Evolutionary conservation across 176 grass and related monocot species (phyloP), one percentile per base, ranked within the genome.

Genomic region (Avena eriantha): DNA sequence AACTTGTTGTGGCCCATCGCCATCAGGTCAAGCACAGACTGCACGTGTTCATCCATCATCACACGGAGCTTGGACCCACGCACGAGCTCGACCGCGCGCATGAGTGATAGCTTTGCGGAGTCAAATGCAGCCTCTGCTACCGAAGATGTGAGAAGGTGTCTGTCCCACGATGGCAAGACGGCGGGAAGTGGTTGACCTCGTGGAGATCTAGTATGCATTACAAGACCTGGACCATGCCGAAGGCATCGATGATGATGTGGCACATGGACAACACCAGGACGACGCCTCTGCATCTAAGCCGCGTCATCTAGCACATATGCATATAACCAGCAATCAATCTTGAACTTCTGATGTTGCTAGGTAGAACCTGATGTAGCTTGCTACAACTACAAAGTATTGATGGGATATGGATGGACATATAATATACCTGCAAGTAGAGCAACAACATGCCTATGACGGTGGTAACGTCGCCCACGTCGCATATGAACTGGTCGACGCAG

Each of bases 211-310:
- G 58, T 12, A 91, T 9, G 11, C 72, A 57, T n/a, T 16, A 79
- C 0, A 91, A 5, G 80, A 91, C 55, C 3, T 91, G 85, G 13
- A 34, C 23, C 71, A 84, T 69, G 7, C 89, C 89, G 9, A 82
- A 57, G 24, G 50, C 89, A 59, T 91, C 89, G 0, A 73, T 80
- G 19, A 91, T 63, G 80, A 6, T 84, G 18, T 91, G 85, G 45
- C 75, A 87, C 22, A 84, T 65, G 47, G 83, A 74, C 57, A 84
- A 54, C 10, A 51, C 89, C 0, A 80, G 33, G 74, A 84, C 60
- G 66, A 91, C 75, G 4, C 89, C 85, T 17, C 89, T 63, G 69
- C 89, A 91, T 36, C 11, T 26, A 3, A 91, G 58, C 22, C 54
- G 14, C 11, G 89, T 87, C 13, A 84, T 73, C 89, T 91, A n/a